Base-by-base conservation (phyloP, 2,329 filamentous ascomycete species). In the Hortaea sp. region DNA sequence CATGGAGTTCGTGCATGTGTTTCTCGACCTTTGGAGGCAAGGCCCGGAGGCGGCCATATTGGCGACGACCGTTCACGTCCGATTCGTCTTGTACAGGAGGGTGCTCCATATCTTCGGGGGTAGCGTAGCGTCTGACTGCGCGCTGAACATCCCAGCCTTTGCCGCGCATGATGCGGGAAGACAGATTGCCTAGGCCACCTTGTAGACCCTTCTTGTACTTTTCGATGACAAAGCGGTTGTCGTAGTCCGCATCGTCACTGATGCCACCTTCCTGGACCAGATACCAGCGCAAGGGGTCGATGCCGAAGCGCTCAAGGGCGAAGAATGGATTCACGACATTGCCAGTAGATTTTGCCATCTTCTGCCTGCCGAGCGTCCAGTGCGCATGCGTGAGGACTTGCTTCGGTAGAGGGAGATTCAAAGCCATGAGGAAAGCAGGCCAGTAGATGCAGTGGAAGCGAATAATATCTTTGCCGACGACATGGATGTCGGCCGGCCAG, bases 401-500 rank as follows among this genome's bases (percentile, higher is more conserved):
- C 59, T 81, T 83, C 1, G 92, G 88, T 1, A 85, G 71, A 1
- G 87, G 84, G 4, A 97, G 73, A 43, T 82, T 81, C 10, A 95
- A 72, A 1, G 92, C 90, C 76, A 98, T 84, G 11, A 98, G 79
- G 56, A 98, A 84, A 3, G 92, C 92, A 0, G 92, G 92, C 92
- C 94, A 98, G 72, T 98, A 98, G 41, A 98, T 82, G 65, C 87
- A 90, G 64, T 98, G 94, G 66, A 98, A 98, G 12, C 88, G 84
- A 47, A 94, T 74, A 54, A 98, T 98, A 64, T 98, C 92, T 67
- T 98, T 98, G 42, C 92, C 92, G 46, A 98, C 83, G 28, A 98
- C 80, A 40, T 98, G 92, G 12, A 92, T 76, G 63, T 98, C 82
- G 6, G 88, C 87, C 4, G 92, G 92, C 90, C 92, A 98, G 27